phyloP scores from a whole-genome alignment of 495 filamentous ascomycete genomes.

The Halenospora varia region DNA sequence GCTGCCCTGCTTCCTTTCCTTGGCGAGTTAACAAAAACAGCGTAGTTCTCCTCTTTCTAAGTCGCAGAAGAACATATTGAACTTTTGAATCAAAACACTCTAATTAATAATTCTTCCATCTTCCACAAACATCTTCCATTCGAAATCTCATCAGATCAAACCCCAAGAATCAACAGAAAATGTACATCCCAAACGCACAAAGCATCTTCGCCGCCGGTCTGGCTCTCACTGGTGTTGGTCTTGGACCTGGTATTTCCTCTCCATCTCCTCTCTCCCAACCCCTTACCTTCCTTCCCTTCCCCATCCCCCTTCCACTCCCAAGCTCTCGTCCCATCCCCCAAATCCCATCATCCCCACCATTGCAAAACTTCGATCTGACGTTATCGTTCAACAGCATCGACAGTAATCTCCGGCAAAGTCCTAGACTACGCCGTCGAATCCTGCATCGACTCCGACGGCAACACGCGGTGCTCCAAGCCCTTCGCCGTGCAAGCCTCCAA shows the following conservation, averaged over 20 bases:
- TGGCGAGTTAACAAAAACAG: no score
- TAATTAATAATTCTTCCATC: no score
- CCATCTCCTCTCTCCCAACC: neutral
- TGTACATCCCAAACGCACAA: constrained; percentile 32
- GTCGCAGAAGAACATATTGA: no score
- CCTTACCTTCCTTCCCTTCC: constrained; percentile 22
- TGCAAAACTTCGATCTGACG: neutral
- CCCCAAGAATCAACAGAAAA: no score
- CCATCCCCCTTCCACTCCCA: neutral
- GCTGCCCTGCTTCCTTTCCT: no score
- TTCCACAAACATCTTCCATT: no score
- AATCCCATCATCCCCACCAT: neutral
- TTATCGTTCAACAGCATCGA: constrained; percentile 16
- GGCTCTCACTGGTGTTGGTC: constrained; percentile 21
- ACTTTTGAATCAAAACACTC: no score
- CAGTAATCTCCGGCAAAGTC: constrained; percentile 25
- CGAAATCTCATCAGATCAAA: no score
- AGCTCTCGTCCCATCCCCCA: neutral
- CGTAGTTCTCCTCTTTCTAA: no score
- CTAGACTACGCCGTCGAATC: constrained; percentile 33
- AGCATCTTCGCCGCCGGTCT: constrained; percentile 29
- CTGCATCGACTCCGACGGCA: constrained; percentile 31
- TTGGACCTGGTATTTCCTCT: neutral
- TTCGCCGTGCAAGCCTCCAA: constrained; percentile 29
- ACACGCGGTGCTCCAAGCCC: constrained; percentile 32